These are phyloP conservation scores for Microsporum ferrugineum DNA, from an alignment of 2,329 filamentous ascomycete genomes.

Conservation along the genomic window DNA sequence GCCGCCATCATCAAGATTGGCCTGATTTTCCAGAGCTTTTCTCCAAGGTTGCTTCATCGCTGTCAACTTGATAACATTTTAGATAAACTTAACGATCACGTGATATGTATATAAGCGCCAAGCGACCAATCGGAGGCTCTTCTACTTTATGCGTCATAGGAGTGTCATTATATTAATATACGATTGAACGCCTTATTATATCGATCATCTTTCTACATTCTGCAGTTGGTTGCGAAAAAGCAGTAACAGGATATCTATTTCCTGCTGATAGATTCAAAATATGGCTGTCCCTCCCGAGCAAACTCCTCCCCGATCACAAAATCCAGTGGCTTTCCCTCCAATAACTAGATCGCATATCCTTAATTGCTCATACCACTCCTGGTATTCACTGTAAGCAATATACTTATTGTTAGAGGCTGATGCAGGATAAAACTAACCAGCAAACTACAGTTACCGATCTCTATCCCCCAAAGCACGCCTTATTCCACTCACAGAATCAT, in stretches of 20 bases:
- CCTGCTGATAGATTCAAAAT: background rate
- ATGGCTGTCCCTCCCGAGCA: background rate
- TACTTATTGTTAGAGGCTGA: background rate
- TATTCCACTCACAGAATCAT: conserved; percentile 61
- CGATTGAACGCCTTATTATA: background rate
- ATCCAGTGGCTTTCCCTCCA: conserved; percentile 54
- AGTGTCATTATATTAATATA: background rate
- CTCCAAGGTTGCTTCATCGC: background rate
- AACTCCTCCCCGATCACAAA: background rate
- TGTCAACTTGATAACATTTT: background rate
- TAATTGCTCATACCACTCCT: conserved; percentile 86
- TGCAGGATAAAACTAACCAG: background rate
- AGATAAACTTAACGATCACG: background rate
- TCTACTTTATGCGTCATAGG: background rate
- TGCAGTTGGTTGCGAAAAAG: background rate
- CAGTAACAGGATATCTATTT: background rate
- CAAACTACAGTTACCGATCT: conserved; percentile 53
- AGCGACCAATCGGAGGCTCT: background rate
- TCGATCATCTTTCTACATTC: background rate
- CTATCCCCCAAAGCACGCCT: conserved; percentile 77
- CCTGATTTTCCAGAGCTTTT: background rate
- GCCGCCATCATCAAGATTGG: conserved; percentile 34
- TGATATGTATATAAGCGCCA: background rate
- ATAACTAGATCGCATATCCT: conserved; percentile 78
- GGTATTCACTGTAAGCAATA: conserved; percentile 60